Evolutionary conservation across 2,329 filamentous ascomycete species (phyloP).

Genomic region (Bipolaris zeicola): DNA sequence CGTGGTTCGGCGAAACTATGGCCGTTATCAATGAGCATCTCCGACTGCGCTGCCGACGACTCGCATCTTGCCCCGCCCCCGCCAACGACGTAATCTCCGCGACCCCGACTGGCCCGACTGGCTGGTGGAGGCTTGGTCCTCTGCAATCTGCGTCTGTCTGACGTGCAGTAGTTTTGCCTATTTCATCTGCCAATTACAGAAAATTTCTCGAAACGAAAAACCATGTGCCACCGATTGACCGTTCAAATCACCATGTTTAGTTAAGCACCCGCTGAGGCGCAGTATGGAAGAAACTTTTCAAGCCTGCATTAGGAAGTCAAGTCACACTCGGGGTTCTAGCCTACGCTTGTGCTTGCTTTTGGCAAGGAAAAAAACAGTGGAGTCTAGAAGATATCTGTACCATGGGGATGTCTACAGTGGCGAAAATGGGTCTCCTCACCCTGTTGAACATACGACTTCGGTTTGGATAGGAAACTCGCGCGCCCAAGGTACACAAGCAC

Average conservation of each 20-base stretch:
- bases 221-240: neutral
- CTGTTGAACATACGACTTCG: no score
- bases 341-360: no score
- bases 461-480: no score
- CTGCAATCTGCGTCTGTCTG: conserved; percentile 4
- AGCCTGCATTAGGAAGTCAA: neutral
- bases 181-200: neutral
- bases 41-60: conserved; percentile 8
- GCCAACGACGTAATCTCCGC: conserved; percentile 21
- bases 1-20: conserved; percentile 9
- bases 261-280: neutral
- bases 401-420: no score
- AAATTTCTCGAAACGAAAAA: neutral
- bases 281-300: neutral
- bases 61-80: conserved; percentile 16
- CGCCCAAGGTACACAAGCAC: no score
- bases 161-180: conserved; percentile 9
- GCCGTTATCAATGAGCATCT: conserved; percentile 13
- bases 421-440: no score
- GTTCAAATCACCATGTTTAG: neutral
- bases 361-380: no score
- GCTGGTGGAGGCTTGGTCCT: conserved; percentile 4
- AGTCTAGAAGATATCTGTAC: no score
- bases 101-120: conserved; percentile 5
- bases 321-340: neutral